Evolutionary conservation across 2,329 filamentous ascomycete genomes (phyloP), one percentile per base, ranked within the genome.

Genomic region (Graphiopsis chlorocephala): DNA sequence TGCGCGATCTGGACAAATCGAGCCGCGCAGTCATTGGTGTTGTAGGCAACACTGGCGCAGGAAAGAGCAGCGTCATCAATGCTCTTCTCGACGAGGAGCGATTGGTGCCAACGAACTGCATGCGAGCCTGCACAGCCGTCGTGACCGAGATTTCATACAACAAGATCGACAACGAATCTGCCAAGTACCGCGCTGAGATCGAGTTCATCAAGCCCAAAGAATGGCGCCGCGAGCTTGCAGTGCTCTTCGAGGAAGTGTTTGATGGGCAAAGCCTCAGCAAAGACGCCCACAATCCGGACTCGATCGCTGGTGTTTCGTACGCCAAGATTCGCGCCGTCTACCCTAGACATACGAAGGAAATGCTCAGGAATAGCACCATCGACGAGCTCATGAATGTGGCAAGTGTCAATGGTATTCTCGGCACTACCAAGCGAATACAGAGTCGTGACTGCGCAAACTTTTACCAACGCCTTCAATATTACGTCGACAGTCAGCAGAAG

Each of bases 61-160:
- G 87, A 0, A 90, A 89, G 70, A 85, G 82, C 23, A 86, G 83
- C 1, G 77, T 88, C 0, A 87, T 89, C 72, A 89, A 89, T 69
- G 86, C 86, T 0, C 71, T 89, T 35, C 77, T 89, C 0, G 85
- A 88, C 31, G 84, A 89, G 68, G 85, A 88, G 67, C 78, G 82
- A n/a, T 75, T 85, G 17, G 79, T 80, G 0, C 81, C 83, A 0
- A 86, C 83, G 0, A 85, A 84, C 67, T 85, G 85, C 70, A 85
- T 88, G 81, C 77, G 84, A 29, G 86, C 86, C 0, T 88, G 86
- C 64, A 89, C 86, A 0, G 85, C 86, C 0, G 84, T 85, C 0
- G 81, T 87, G 0, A 89, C 86, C 0, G 86, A 89, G 69, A 80
- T 89, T 1, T 82, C 81, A 0, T 88, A 80, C 73, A 88, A 88